Percentiles rank a stretch among this genome's conserved stretches.
Evolutionary conservation across 441 rosid genomes (phyloP).

Genomic region (Arabidopsis hybrid): DNA sequence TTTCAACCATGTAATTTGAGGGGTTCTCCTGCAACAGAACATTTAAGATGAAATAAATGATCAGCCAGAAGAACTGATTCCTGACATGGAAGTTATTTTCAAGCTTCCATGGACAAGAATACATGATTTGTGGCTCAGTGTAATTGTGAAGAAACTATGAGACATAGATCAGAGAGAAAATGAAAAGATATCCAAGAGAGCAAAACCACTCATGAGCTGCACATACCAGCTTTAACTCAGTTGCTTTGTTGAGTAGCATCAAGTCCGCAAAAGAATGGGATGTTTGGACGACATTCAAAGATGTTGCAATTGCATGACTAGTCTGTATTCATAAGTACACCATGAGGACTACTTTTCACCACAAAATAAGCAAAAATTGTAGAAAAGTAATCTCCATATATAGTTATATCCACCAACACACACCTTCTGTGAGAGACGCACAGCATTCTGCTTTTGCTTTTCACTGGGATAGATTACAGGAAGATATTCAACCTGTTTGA

Average conservation of each 20-base stretch:
- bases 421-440: slow-evolving; percentile 80
- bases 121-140: slow-evolving; percentile 6
- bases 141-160: neutral
- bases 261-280: slow-evolving; percentile 90
- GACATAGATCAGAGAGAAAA: slow-evolving; percentile 8
- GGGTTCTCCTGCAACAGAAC: slow-evolving; percentile 70
- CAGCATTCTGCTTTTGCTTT: slow-evolving; percentile 72
- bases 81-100: slow-evolving; percentile 17
- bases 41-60: slow-evolving; percentile 16
- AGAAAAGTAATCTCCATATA: slow-evolving; percentile 15
- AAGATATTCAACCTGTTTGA: slow-evolving; percentile 85
- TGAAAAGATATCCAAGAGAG: slow-evolving; percentile 9
- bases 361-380: slow-evolving; percentile 8
- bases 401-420: slow-evolving; percentile 38
- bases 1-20: slow-evolving; percentile 88
- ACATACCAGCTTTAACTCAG: slow-evolving; percentile 64
- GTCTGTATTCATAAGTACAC: slow-evolving; percentile 62
- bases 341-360: slow-evolving; percentile 29
- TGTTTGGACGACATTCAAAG: slow-evolving; percentile 87
- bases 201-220: slow-evolving; percentile 14
- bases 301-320: slow-evolving; percentile 69
- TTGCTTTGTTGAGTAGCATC: slow-evolving; percentile 78
- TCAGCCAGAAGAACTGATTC: slow-evolving; percentile 21
- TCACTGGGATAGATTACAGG: slow-evolving; percentile 76
- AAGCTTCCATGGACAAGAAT: slow-evolving; percentile 24